Percentiles rank a stretch among this genome's conserved stretches.
Conservation (phyloP, 768 basidiomycete species). For the Dacryopinax primogenitus region DNA sequence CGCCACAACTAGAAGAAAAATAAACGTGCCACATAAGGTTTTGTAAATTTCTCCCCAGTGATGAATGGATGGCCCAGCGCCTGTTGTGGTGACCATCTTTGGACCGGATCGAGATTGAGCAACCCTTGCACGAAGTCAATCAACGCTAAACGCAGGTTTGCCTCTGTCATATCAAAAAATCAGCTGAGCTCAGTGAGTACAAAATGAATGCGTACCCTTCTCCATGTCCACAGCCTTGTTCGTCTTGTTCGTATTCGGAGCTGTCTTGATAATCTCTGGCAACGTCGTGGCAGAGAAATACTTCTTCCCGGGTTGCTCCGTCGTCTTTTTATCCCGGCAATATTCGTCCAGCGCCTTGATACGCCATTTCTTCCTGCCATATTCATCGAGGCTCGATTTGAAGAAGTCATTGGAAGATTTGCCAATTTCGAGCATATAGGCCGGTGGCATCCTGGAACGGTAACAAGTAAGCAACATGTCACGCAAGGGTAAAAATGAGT, state of each 20-base stretch:
- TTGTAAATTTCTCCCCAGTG: conserved; percentile 88
- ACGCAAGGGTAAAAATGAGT: neutral
- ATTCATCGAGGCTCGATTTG: conserved; percentile 59
- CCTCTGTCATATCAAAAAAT: conserved; percentile 41
- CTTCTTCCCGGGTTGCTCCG: conserved; percentile 97
- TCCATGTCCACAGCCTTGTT: conserved; percentile 68
- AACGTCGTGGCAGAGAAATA: conserved; percentile 92
- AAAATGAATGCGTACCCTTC: conserved; percentile 47
- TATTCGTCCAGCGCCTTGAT: conserved; percentile 92
- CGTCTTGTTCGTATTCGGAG: conserved; percentile 79
- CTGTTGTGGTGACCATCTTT: conserved; percentile 95
- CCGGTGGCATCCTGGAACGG: conserved; percentile 60
- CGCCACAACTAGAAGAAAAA: neutral
- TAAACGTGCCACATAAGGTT: conserved; percentile 66
- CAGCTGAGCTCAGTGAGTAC: neutral
- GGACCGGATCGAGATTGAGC: conserved; percentile 84
- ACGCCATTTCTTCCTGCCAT: conserved; percentile 60
- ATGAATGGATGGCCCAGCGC: conserved; percentile 94
- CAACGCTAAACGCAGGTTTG: conserved; percentile 86
- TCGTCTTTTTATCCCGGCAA: conserved; percentile 83
- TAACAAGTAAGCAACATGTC: neutral
- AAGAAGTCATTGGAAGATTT: conserved; percentile 95
- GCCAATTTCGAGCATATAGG: conserved; percentile 87
- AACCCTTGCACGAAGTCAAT: conserved; percentile 96
- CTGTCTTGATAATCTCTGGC: conserved; percentile 90